Evolutionary conservation across 2,329 filamentous ascomycete genomes (phyloP).

Genomic region (Rosellinia necatrix): DNA sequence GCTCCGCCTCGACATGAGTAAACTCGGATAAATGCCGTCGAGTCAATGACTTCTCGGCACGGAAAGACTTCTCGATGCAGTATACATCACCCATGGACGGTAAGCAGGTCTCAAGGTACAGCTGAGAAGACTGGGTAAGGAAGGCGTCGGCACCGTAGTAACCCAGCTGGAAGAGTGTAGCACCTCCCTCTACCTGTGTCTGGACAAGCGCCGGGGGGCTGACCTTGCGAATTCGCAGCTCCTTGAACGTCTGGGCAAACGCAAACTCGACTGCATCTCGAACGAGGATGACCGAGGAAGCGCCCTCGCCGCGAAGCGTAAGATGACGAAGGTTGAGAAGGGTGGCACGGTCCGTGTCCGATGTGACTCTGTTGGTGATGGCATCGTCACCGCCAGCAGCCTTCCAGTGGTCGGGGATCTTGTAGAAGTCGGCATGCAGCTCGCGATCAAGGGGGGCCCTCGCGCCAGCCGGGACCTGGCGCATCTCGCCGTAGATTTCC

Average conservation of each 20-base stretch:
- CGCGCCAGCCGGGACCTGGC: conserved; percentile 75
- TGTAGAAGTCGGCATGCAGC: conserved; percentile 88
- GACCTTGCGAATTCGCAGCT: conserved; percentile 79
- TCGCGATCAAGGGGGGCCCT: conserved; percentile 84
- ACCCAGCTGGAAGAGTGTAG: conserved; percentile 85
- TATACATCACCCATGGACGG: conserved; percentile 93
- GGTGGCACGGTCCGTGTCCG: conserved; percentile 49
- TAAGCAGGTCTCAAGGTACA: conserved; percentile 95
- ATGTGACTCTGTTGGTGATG: conserved; percentile 76
- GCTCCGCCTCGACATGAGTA: conserved; percentile 93
- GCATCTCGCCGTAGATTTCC: conserved; percentile 81
- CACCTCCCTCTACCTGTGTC: conserved; percentile 91
- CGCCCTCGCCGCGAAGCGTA: conserved; percentile 80
- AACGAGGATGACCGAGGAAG: conserved; percentile 86
- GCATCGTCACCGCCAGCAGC: conserved; percentile 85
- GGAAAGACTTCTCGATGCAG: conserved; percentile 98
- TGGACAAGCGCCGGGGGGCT: conserved; percentile 90
- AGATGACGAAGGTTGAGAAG: conserved; percentile 62
- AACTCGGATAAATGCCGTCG: conserved; percentile 94
- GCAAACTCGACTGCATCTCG: conserved; percentile 80
- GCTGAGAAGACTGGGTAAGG: conserved; percentile 94
- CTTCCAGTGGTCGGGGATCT: conserved; percentile 69
- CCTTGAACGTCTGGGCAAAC: conserved; percentile 79
- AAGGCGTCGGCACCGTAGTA: conserved; percentile 92
- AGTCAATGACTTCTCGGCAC: conserved; percentile 93